Conservation (phyloP, 495 filamentous ascomycete species). For the Aspergillus sclerotioniger region DNA sequence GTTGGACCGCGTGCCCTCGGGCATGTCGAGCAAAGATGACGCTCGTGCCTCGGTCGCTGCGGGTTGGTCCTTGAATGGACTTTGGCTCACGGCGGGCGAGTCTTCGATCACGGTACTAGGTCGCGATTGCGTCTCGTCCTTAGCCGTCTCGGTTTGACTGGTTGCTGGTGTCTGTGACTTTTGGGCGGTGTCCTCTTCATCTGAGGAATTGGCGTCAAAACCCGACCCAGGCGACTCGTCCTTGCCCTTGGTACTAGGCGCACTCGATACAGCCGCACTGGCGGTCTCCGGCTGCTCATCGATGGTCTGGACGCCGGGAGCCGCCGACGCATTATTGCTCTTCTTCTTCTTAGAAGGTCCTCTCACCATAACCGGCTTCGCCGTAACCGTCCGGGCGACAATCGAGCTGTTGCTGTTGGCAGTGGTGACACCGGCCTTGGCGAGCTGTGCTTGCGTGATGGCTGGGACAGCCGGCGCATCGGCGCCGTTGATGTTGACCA, state of each 20-base stretch:
- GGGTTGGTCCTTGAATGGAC: slow-evolving; percentile 60
- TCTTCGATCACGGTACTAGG: slow-evolving; percentile 49
- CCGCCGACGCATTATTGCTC: slow-evolving; percentile 7
- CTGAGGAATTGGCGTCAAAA: slow-evolving; percentile 40
- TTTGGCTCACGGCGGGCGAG: slow-evolving; percentile 46
- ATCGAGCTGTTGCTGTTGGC: slow-evolving; percentile 42
- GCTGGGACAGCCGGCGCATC: slow-evolving; percentile 51
- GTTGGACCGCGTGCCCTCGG: slow-evolving; percentile 25
- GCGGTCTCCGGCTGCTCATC: slow-evolving; percentile 26
- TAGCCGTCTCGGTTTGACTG: slow-evolving; percentile 4
- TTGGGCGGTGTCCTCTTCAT: slow-evolving; percentile 32
- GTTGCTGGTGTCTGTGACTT: slow-evolving; percentile 15
- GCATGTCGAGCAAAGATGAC: slow-evolving; percentile 20
- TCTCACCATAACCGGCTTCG: slow-evolving; percentile 48
- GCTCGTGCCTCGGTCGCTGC: slow-evolving; percentile 9
- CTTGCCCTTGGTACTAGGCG: slow-evolving; percentile 20
- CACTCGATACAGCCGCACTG: slow-evolving; percentile 5
- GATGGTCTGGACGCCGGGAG: slow-evolving; percentile 22
- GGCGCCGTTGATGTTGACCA: slow-evolving; percentile 77
- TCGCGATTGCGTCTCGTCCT: slow-evolving; percentile 17
- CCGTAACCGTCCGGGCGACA: slow-evolving; percentile 42
- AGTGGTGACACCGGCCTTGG: slow-evolving; percentile 40
- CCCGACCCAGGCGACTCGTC: slow-evolving; percentile 29
- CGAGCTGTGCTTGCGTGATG: slow-evolving; percentile 49
- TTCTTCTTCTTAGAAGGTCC: slow-evolving; percentile 36